Percentiles rank a stretch among this genome's conserved stretches.
phyloP scores from a whole-genome alignment of 495 filamentous ascomycete genomes.

The Penicillium pulvis region DNA sequence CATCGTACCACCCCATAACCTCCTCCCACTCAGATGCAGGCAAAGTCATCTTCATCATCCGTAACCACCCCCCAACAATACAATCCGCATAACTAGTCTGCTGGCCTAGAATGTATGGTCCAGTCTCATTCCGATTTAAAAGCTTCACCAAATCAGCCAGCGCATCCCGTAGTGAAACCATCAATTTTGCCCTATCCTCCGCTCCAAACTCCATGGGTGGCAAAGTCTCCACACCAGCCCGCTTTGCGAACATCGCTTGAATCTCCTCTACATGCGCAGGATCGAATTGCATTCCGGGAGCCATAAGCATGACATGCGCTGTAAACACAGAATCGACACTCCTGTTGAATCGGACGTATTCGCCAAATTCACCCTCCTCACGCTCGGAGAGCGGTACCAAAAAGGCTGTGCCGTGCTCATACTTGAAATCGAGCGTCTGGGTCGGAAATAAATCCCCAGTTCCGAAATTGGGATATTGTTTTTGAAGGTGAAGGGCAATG shows the following conservation, averaged over 20 bases:
- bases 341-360: slow-evolving; percentile 46
- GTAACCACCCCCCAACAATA: slow-evolving; percentile 63
- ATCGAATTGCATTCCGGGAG: slow-evolving; percentile 44
- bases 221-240: slow-evolving; percentile 46
- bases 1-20: slow-evolving; percentile 52
- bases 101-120: slow-evolving; percentile 54
- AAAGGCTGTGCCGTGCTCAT: slow-evolving; percentile 8
- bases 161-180: slow-evolving; percentile 36
- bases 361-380: slow-evolving; percentile 13
- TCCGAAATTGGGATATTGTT: slow-evolving; percentile 48
- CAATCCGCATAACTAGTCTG: slow-evolving; percentile 60
- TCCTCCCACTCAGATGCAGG: slow-evolving; percentile 52
- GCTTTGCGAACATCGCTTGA: slow-evolving; percentile 48
- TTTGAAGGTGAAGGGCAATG: slow-evolving; percentile 59
- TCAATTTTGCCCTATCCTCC: slow-evolving; percentile 42
- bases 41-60: slow-evolving; percentile 40
- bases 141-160: slow-evolving; percentile 46
- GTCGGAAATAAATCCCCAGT: slow-evolving; percentile 44
- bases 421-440: slow-evolving; percentile 33
- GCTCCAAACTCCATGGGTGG: slow-evolving; percentile 47
- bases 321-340: slow-evolving; percentile 55
- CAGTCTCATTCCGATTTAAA: slow-evolving; percentile 40
- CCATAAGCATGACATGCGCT: slow-evolving; percentile 34
- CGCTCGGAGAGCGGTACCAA: slow-evolving; percentile 34
- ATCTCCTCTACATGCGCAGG: slow-evolving; percentile 39